Conservation (phyloP, 371 early-diverging fungal genomes). For the Parasitella parasitica region DNA sequence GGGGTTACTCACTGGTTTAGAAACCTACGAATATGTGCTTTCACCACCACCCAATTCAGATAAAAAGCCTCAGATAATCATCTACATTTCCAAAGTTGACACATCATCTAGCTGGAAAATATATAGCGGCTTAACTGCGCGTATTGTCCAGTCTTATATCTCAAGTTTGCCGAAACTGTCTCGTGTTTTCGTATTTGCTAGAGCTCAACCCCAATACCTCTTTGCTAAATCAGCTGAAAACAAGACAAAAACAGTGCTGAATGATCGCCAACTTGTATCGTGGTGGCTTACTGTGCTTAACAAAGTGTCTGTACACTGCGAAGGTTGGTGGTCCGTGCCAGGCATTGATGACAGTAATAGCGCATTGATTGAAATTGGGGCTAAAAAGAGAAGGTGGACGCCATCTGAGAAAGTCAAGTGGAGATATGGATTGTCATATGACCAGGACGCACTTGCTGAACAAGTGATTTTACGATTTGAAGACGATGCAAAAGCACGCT, state of each 20-base stretch:
- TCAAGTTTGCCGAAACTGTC: slow-evolving; percentile 26
- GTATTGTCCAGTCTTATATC: slow-evolving; percentile 53
- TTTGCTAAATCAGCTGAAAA: slow-evolving; percentile 74
- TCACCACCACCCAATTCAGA: not conserved
- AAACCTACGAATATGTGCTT: slow-evolving; percentile 32
- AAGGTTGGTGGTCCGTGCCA: slow-evolving; percentile 65
- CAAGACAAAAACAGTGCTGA: slow-evolving; percentile 54
- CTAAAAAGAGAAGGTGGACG: slow-evolving; percentile 18
- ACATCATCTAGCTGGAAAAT: slow-evolving; percentile 47
- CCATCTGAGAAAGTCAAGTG: slow-evolving; percentile 32
- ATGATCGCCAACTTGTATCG: slow-evolving; percentile 64
- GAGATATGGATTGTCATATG: slow-evolving; percentile 66
- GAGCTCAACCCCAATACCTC: slow-evolving; percentile 85
- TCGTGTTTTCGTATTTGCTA: slow-evolving; percentile 72
- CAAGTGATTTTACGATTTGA: slow-evolving; percentile 73
- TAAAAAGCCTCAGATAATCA: not conserved
- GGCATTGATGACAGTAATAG: slow-evolving; percentile 51
- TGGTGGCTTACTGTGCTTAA: slow-evolving; percentile 73
- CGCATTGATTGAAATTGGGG: slow-evolving; percentile 36
- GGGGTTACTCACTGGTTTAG: slow-evolving; percentile 36
- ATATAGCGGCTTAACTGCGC: slow-evolving; percentile 24
- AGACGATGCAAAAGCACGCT: slow-evolving; percentile 79
- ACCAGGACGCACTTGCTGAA: slow-evolving; percentile 36
- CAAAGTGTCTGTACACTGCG: not conserved
- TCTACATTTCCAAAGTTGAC: slow-evolving; percentile 69